Evolutionary conservation across 257 asterid genomes (phyloP), one percentile per base, ranked within the genome.

Genomic region (Sherardia arvensis): DNA sequence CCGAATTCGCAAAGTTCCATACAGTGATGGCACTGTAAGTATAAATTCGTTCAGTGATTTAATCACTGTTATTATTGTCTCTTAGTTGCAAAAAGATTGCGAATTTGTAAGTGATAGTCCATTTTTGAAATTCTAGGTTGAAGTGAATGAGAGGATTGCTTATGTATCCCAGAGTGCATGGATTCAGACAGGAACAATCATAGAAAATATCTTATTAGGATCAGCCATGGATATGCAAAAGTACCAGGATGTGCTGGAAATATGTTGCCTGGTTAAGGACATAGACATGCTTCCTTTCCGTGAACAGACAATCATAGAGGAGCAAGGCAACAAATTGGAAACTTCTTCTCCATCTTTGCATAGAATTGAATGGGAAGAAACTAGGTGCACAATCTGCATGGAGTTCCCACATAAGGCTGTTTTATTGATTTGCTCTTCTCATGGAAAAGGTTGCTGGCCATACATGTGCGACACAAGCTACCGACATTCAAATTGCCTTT

Each of bases 351-450:
- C 78, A 56, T 55, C 11, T 73, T 56, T 30, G 82, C 75, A 76
- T 65, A 74, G 79, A 69, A 78, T 25, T 27, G 95, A 82, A 70
- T 85, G 91, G 89, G 84, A 90, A 68, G 95, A 90, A 67, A 76
- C 78, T 32, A 75, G 82, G 23, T 90, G 97, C 79, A 82, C 94
- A 58, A 80, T 85, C 54, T 89, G 89, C 67, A 75, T 87, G 78
- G 95, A 87, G 62, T 32, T 23, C 26, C 61, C 61, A 25, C 61
- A 55, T 32, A 55, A 55, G 25, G 61, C 61, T 55, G 61, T 55
- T 25, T 55, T 55, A n/a, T n/a, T n/a, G n/a, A n/a, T n/a, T n/a
- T n/a, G n/a, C n/a, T n/a, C n/a, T n/a, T n/a, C n/a, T n/a, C n/a
- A n/a, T n/a, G n/a, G n/a, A n/a, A n/a, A n/a, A n/a, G n/a, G n/a